phyloP scores from a whole-genome alignment of 805 yeast species.

The Pichia gijzeniarum region DNA sequence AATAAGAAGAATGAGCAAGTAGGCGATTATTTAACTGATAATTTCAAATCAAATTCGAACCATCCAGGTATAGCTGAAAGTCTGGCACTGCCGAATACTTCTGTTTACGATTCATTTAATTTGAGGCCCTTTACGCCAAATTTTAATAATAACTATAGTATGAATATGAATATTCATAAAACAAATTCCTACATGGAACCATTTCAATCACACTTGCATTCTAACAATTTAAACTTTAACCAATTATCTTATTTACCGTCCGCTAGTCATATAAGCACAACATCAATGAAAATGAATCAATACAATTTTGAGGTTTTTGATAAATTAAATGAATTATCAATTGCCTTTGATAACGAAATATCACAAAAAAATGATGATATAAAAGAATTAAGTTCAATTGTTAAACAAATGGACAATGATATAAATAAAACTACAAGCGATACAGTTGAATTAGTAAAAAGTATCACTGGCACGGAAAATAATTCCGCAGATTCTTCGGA shows the following conservation, averaged over 20 bases:
- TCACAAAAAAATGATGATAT: slow-evolving; percentile 34
- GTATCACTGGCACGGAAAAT: slow-evolving; percentile 2
- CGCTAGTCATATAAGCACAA: slow-evolving; percentile 38
- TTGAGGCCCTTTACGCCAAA: slow-evolving; percentile 22
- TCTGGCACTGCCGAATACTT: neutral
- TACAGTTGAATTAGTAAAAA: slow-evolving; percentile 16
- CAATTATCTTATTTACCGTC: slow-evolving; percentile 5
- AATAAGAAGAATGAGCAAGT: slow-evolving; percentile 40
- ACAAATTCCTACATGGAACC: slow-evolving; percentile 11
- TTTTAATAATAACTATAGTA: neutral
- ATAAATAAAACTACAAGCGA: slow-evolving; percentile 27
- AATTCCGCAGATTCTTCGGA: slow-evolving; percentile 16
- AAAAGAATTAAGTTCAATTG: slow-evolving; percentile 24
- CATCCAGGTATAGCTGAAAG: slow-evolving; percentile 5
- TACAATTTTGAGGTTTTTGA: slow-evolving; percentile 44
- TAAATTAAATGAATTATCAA: slow-evolving; percentile 40
- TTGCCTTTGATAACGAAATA: slow-evolving; percentile 51
- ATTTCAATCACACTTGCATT: slow-evolving; percentile 6
- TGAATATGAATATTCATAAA: neutral
- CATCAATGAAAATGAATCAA: slow-evolving; percentile 48
- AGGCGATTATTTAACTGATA: slow-evolving; percentile 33
- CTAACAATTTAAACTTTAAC: neutral
- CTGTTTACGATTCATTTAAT: slow-evolving; percentile 20
- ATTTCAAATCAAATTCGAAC: slow-evolving; percentile 11
- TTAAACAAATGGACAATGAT: slow-evolving; percentile 28